phyloP scores from a whole-genome alignment of 1,284 basidiomycete species.

The Exsudoporus floridanus region DNA sequence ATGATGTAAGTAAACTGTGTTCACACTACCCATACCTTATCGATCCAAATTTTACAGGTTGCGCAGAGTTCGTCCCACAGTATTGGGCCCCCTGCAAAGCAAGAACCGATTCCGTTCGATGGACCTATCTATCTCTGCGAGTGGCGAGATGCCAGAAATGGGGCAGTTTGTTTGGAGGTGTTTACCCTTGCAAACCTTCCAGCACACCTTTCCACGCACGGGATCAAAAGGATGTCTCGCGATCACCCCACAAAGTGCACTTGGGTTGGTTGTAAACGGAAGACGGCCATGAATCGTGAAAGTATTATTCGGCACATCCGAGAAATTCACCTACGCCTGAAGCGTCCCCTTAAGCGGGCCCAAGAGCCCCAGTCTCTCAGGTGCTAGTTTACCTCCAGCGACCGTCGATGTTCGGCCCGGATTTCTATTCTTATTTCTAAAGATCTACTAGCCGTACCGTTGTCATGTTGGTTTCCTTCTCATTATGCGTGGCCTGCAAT shows the following conservation, averaged over 20 bases:
- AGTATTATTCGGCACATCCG: conserved; percentile 24
- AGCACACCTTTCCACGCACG: conserved; percentile 19
- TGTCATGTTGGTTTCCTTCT: background rate
- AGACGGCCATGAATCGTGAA: conserved; percentile 23
- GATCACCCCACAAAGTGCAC: background rate
- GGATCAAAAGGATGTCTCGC: conserved; percentile 13
- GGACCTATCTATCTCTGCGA: background rate
- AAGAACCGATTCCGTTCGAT: background rate
- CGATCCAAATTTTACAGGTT: background rate
- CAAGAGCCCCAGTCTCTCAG: background rate
- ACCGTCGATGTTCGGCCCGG: background rate
- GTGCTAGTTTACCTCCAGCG: background rate
- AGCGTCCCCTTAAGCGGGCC: conserved; percentile 2
- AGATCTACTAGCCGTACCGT: background rate
- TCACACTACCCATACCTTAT: background rate
- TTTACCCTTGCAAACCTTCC: conserved; percentile 3
- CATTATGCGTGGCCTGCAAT: background rate
- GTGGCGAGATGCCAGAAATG: conserved; percentile 9
- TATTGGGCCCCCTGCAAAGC: background rate
- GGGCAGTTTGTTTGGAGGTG: background rate
- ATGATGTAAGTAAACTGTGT: background rate
- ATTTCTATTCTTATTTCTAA: background rate
- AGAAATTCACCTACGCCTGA: conserved; percentile 20
- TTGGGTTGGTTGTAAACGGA: conserved; percentile 20
- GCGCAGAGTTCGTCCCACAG: background rate